phyloP scores from a whole-genome alignment of 192 early-diverging fungal genomes.

The Backusella liffmaniae region DNA sequence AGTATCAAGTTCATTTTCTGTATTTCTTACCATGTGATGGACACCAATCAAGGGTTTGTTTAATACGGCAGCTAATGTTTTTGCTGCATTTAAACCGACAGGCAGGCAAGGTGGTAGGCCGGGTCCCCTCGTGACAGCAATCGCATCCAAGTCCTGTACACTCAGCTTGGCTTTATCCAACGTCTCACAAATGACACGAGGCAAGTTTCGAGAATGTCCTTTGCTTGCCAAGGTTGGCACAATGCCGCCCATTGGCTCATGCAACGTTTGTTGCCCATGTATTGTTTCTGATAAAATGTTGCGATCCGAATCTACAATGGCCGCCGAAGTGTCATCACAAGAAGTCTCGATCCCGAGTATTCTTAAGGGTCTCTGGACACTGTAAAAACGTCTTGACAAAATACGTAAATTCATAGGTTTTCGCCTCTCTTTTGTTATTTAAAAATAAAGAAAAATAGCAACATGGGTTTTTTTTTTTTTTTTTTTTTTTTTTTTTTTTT shows the following conservation, averaged over 20 bases:
- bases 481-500: no score
- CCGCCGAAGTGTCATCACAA: conserved; percentile 79
- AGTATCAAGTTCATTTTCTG: background rate
- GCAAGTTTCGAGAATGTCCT: conserved; percentile 63
- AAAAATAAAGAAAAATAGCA: background rate
- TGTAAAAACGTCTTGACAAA: background rate
- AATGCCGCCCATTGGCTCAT: conserved; percentile 75
- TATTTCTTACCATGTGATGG: conserved; percentile 69
- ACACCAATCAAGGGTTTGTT: conserved; percentile 71
- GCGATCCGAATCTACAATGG: conserved; percentile 65
- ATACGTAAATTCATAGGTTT: background rate
- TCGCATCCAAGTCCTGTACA: conserved; percentile 59
- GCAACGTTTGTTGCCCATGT: conserved; percentile 61
- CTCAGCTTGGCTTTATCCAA: conserved; percentile 53
- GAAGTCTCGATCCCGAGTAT: conserved; percentile 76
- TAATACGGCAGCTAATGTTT: conserved; percentile 66
- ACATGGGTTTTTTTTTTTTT: background rate
- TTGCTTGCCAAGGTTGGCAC: conserved; percentile 67
- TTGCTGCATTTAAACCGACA: conserved; percentile 70
- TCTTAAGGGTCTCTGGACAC: conserved; percentile 32
- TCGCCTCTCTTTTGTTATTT: background rate
- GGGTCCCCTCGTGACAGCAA: conserved; percentile 78
- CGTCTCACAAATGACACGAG: conserved; percentile 58
- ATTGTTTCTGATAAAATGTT: conserved; percentile 61
- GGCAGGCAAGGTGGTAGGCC: conserved; percentile 67